These are phyloP conservation scores for Neurospora intermedia DNA, from an alignment of 495 filamentous ascomycete genomes.

Conservation along the genomic window DNA sequence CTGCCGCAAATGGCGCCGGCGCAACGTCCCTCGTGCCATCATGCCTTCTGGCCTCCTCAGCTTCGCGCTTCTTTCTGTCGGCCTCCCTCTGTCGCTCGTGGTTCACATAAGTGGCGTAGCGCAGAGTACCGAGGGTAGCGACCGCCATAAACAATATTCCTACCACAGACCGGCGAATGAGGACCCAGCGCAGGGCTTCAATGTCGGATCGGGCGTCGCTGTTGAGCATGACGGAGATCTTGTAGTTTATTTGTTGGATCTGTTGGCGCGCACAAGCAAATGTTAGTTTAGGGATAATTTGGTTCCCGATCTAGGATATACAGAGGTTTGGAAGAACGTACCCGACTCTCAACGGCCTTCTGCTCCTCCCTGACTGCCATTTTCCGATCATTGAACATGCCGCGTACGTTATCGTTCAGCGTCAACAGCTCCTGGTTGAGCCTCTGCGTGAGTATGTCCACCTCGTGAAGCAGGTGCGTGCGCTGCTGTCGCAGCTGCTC, in stretches of 20 bases:
- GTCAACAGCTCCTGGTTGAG: constrained; percentile 67
- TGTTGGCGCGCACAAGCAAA: constrained; percentile 16
- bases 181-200: constrained; percentile 80
- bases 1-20: constrained; percentile 30
- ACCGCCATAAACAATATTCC: constrained; percentile 57
- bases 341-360: constrained; percentile 63
- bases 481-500: constrained; percentile 70
- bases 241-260: constrained; percentile 89
- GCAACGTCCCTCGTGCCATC: constrained; percentile 28
- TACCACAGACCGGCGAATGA: constrained; percentile 75
- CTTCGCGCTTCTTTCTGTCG: constrained; percentile 20
- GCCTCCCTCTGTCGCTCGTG: constrained; percentile 31
- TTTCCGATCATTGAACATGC: constrained; percentile 92
- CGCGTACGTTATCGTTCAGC: constrained; percentile 83
- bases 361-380: constrained; percentile 85
- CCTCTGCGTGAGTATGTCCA: constrained; percentile 79
- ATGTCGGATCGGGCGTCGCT: constrained; percentile 84
- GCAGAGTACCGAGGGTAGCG: constrained; percentile 35
- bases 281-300: not conserved
- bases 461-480: constrained; percentile 78
- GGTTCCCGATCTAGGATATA: not conserved
- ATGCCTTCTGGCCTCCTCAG: constrained; percentile 23
- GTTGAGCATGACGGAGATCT: constrained; percentile 77
- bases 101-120: constrained; percentile 36
- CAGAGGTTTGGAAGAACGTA: constrained; percentile 24